A percentile compares a stretch with the other conserved stretches of the same genome.
These are phyloP conservation scores for Triglochin maritima DNA, from an alignment of 106 monocot species.

Conservation along the genomic window DNA sequence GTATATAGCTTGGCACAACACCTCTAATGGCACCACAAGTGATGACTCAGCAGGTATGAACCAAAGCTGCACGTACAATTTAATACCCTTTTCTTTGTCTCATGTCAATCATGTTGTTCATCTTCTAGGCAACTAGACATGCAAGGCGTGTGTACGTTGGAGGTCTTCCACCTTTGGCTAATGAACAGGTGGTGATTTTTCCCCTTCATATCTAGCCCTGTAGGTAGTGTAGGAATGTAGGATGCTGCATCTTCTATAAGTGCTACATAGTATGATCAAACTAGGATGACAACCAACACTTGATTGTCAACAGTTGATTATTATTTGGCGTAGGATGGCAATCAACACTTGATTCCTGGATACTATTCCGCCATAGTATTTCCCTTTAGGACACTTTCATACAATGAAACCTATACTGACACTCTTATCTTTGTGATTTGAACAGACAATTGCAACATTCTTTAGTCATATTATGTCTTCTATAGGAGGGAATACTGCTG, in stretches of 20 bases:
- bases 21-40: slow-evolving; percentile 44
- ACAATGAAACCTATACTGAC: background rate
- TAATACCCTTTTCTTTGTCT: background rate
- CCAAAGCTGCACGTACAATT: background rate
- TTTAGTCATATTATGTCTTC: slow-evolving; percentile 94
- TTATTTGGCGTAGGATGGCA: background rate
- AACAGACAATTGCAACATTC: slow-evolving; percentile 82
- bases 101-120: background rate
- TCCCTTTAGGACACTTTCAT: too few relatives aligned
- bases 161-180: slow-evolving; percentile 81
- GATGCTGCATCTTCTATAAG: too few relatives aligned
- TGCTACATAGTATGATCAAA: too few relatives aligned
- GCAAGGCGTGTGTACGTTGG: slow-evolving; percentile 98
- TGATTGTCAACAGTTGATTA: too few relatives aligned
- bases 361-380: background rate
- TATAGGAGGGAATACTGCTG: slow-evolving; percentile 94
- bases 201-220: too few relatives aligned
- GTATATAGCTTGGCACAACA: slow-evolving; percentile 17
- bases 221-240: too few relatives aligned
- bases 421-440: background rate
- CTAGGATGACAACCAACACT: too few relatives aligned
- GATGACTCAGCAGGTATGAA: slow-evolving; percentile 48
- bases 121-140: slow-evolving; percentile 78
- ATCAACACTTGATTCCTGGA: background rate
- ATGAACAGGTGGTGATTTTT: slow-evolving; percentile 55